Percentiles rank a stretch among this genome's conserved stretches.
Conservation (phyloP, 106 monocot genomes). For the Posidonia australis region DNA sequence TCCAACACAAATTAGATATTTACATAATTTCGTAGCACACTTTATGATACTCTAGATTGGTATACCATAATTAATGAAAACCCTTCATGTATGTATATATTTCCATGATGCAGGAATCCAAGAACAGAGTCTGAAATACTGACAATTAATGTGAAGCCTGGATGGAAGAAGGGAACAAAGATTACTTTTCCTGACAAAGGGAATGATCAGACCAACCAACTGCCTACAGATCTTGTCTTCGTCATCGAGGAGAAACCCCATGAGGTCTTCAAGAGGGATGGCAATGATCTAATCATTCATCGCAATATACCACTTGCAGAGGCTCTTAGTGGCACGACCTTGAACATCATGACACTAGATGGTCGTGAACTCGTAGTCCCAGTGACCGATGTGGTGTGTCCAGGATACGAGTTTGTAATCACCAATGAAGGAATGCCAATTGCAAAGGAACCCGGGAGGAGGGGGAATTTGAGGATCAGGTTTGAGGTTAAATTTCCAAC, state of each 20-base stretch:
- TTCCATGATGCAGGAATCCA: not conserved
- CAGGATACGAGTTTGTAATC: slow-evolving; percentile 1
- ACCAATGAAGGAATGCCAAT: slow-evolving; percentile 7
- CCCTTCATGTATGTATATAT: too few species aligned
- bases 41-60: too few species aligned
- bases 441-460: not conserved
- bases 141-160: slow-evolving; percentile 52
- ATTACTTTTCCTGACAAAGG: slow-evolving; percentile 65
- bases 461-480: slow-evolving; percentile 2
- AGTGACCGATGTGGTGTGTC: not conserved
- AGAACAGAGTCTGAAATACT: slow-evolving; percentile 36
- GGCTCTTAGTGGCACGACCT: slow-evolving; percentile 35
- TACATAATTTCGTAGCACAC: too few species aligned
- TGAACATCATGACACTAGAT: slow-evolving; percentile 43
- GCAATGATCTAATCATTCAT: slow-evolving; percentile 43
- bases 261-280: slow-evolving; percentile 46
- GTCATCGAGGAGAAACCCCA: slow-evolving; percentile 73
- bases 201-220: slow-evolving; percentile 27
- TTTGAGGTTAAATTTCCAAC: slow-evolving; percentile 4
- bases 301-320: slow-evolving; percentile 42
- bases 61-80: too few species aligned
- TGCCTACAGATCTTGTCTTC: slow-evolving; percentile 55
- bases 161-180: slow-evolving; percentile 83
- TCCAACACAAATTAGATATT: too few species aligned
- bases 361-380: slow-evolving; percentile 3